Evolutionary conservation across 345 rosid genomes (phyloP).

Genomic region (Turnera subulata): DNA sequence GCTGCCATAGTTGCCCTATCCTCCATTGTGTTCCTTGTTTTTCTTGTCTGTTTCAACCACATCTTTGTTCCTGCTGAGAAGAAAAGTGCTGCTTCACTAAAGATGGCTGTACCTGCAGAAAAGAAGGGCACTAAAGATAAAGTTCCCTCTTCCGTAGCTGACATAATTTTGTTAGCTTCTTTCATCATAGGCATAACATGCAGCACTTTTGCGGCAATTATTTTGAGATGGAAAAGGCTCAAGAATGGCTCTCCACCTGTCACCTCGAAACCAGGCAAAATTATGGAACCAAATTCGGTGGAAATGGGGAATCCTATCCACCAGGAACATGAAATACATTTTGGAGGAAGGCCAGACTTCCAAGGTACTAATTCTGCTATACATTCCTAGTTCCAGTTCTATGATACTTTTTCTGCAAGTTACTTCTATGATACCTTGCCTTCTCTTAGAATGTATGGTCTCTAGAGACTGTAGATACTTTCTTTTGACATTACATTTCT

Average conservation of each 20-base stretch:
- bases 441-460: too few relatives aligned
- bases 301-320: conserved; percentile 20
- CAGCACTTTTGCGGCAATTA: conserved; percentile 35
- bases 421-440: too few relatives aligned
- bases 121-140: conserved; percentile 38
- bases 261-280: conserved; percentile 27
- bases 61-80: conserved; percentile 41
- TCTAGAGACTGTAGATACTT: too few relatives aligned
- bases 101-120: conserved; percentile 13
- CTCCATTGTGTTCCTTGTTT: conserved; percentile 38
- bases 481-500: neutral
- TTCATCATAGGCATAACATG: conserved; percentile 42
- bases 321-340: conserved; percentile 60
- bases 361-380: conserved; percentile 40
- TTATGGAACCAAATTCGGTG: conserved; percentile 18
- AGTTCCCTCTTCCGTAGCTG: conserved; percentile 63
- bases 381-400: neutral
- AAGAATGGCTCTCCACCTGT: conserved; percentile 32
- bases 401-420: too few relatives aligned
- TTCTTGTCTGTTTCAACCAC: conserved; percentile 49
- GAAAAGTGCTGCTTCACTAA: conserved; percentile 30
- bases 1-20: conserved; percentile 46
- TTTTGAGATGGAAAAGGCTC: conserved; percentile 55
- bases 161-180: conserved; percentile 50
- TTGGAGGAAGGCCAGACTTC: conserved; percentile 67